Percentiles rank a stretch among this genome's conserved stretches.
Conservation (phyloP, 257 asterid genomes). For the Salvia hispanica region DNA sequence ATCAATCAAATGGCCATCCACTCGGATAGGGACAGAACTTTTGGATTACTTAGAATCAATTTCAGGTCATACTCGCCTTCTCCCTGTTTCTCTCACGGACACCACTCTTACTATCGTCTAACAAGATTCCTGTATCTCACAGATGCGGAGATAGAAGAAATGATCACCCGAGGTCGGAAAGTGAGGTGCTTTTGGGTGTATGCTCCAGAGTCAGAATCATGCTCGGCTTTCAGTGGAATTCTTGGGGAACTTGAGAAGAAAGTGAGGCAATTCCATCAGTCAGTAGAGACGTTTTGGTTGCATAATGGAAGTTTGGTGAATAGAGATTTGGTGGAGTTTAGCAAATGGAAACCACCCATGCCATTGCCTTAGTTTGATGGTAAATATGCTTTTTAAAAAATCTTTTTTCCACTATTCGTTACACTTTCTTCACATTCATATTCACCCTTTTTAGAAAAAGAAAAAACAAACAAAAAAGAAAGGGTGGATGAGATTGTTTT, state of each 20-base stretch:
- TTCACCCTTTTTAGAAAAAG: no score
- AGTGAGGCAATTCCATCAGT: slow-evolving; percentile 89
- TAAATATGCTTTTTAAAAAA: background rate
- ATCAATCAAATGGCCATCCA: slow-evolving; percentile 94
- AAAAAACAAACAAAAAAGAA: no score
- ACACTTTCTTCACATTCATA: background rate
- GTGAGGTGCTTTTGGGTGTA: slow-evolving; percentile 86
- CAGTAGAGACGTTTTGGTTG: slow-evolving; percentile 92
- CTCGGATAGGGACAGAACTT: slow-evolving; percentile 66
- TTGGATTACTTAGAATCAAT: slow-evolving; percentile 82
- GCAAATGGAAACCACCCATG: slow-evolving; percentile 76
- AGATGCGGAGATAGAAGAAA: slow-evolving; percentile 74
- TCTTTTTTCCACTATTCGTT: background rate
- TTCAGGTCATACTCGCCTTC: slow-evolving; percentile 55
- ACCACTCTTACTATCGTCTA: background rate
- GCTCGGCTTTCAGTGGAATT: slow-evolving; percentile 83
- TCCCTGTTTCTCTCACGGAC: background rate
- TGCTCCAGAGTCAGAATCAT: slow-evolving; percentile 66
- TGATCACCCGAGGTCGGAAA: slow-evolving; percentile 69
- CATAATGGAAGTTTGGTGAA: slow-evolving; percentile 74
- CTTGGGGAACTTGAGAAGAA: slow-evolving; percentile 89
- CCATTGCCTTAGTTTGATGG: slow-evolving; percentile 59
- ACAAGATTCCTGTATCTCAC: slow-evolving; percentile 26
- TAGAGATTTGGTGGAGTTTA: slow-evolving; percentile 74
- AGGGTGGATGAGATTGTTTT: no score